Percentiles rank a stretch among this genome's conserved stretches.
phyloP scores from a whole-genome alignment of 164 flowering plant genomes.

The Piper betle region DNA sequence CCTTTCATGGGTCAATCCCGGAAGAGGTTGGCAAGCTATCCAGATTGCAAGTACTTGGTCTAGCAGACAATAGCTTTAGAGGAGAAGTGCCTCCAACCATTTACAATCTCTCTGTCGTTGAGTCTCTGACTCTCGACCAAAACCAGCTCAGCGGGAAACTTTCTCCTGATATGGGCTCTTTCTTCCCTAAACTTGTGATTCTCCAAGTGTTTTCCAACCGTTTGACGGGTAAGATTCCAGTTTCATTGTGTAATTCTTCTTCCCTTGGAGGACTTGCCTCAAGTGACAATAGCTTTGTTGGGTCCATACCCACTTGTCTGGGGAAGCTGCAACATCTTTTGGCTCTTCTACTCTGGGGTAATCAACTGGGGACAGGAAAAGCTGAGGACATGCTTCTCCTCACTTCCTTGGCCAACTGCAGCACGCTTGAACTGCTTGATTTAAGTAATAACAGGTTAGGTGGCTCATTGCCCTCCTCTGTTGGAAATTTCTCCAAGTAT shows the following conservation, averaged over 20 bases:
- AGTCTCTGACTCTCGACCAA: neutral
- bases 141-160: constrained; percentile 18
- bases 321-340: constrained; percentile 1
- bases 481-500: neutral
- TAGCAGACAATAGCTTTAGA: constrained; percentile 4
- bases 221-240: neutral
- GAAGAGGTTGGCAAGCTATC: constrained; percentile 8
- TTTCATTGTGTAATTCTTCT: constrained; percentile 5
- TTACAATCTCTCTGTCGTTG: neutral
- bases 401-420: constrained; percentile 3
- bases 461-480: constrained; percentile 3
- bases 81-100: constrained; percentile 2
- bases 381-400: neutral
- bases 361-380: constrained; percentile 1
- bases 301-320: constrained; percentile 3
- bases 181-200: constrained; percentile 16
- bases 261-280: neutral
- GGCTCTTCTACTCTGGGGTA: neutral
- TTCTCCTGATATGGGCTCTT: constrained; percentile 12
- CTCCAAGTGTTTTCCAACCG: neutral
- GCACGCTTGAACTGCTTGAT: neutral
- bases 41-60: neutral
- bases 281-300: neutral
- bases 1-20: constrained; percentile 19
- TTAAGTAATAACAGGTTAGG: neutral